Percentiles rank a stretch among this genome's conserved stretches.
Evolutionary conservation across 139 green algal genomes (phyloP).

Genomic region (Micromonas commoda): DNA sequence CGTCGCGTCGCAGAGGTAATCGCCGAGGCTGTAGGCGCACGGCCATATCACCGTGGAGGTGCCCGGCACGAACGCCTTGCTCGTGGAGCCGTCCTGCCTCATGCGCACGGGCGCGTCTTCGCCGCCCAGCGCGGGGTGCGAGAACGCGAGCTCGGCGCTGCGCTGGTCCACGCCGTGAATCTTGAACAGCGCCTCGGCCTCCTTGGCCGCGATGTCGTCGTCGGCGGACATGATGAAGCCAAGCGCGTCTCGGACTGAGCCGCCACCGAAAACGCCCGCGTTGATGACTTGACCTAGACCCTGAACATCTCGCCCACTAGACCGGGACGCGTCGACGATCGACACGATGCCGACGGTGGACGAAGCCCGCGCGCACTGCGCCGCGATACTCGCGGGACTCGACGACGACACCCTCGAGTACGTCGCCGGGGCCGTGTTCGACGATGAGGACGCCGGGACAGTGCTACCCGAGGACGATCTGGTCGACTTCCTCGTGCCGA

Average conservation of each 20-base stretch:
- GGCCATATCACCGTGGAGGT: constrained; percentile 13
- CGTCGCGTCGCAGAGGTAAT: background rate
- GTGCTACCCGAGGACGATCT: background rate
- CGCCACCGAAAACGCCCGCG: too few relatives aligned
- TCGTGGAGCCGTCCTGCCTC: background rate
- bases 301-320: too few relatives aligned
- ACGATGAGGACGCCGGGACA: constrained; percentile 12
- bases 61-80: background rate
- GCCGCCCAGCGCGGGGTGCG: background rate
- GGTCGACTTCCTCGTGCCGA: background rate
- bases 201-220: background rate
- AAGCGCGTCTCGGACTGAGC: background rate
- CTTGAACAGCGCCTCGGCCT: background rate
- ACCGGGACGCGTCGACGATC: background rate
- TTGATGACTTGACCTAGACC: too few relatives aligned
- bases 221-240: background rate
- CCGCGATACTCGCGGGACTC: constrained; percentile 14
- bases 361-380: background rate
- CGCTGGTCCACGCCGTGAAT: constrained; percentile 15
- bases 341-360: background rate
- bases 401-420: constrained; percentile 27
- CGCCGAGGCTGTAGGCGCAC: background rate
- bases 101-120: background rate
- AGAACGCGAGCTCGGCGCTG: background rate
- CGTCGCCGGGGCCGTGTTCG: constrained; percentile 2